Conservation (phyloP, 495 filamentous ascomycete species). For the Daldinia decipiens region DNA sequence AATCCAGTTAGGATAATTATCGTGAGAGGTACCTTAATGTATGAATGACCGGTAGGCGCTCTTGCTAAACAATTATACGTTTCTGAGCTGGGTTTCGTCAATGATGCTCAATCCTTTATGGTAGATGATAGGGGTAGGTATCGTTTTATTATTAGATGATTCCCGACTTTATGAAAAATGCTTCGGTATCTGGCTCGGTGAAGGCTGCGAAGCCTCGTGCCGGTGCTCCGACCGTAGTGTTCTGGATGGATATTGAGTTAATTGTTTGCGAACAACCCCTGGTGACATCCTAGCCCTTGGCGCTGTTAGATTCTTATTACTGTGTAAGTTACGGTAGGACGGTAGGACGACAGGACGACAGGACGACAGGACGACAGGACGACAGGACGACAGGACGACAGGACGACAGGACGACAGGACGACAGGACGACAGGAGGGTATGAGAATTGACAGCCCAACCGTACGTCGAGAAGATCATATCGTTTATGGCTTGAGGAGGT, state of each 20-base stretch:
- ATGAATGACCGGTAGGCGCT: neutral
- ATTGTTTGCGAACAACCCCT: slow-evolving; percentile 24
- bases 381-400: neutral
- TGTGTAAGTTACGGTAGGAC: slow-evolving; percentile 5
- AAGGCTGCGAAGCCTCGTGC: slow-evolving; percentile 7
- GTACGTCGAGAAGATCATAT: slow-evolving; percentile 19
- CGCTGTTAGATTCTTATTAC: slow-evolving; percentile 16
- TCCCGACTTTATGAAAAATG: neutral
- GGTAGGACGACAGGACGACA: neutral
- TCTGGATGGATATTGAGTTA: slow-evolving; percentile 12
- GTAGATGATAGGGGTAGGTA: neutral
- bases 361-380: neutral
- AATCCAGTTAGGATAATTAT: neutral
- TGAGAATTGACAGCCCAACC: slow-evolving; percentile 16
- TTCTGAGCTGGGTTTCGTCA: neutral
- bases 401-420: neutral
- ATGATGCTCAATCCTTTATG: neutral
- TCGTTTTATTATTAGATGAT: neutral
- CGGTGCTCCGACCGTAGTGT: slow-evolving; percentile 12
- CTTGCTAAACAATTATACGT: neutral
- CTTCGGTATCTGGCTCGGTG: neutral
- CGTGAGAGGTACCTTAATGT: neutral
- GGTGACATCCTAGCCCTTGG: slow-evolving; percentile 10
- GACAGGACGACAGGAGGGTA: neutral
- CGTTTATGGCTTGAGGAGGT: slow-evolving; percentile 28